Percentiles rank a stretch among this genome's conserved stretches.
These are phyloP conservation scores for Mucor saturninus DNA, from an alignment of 371 early-diverging fungal genomes.

Conservation along the genomic window DNA sequence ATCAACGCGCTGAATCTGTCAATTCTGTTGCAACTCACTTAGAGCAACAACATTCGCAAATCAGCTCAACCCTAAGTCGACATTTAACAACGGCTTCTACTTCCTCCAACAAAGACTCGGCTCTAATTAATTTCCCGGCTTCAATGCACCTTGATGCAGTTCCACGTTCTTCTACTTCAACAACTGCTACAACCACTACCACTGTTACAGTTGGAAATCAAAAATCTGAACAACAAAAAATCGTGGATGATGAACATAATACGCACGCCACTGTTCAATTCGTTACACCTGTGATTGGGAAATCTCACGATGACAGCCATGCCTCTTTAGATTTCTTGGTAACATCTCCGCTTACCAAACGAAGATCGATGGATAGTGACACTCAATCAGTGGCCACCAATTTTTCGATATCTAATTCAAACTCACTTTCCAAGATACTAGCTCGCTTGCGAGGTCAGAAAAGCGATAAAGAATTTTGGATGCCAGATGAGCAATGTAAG, in stretches of 20 bases:
- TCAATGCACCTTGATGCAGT: slow-evolving; percentile 6
- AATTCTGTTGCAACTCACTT: background rate
- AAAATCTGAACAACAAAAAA: slow-evolving; percentile 4
- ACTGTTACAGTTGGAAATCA: slow-evolving; percentile 32
- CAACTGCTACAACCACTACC: slow-evolving; percentile 33
- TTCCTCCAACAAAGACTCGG: slow-evolving; percentile 6
- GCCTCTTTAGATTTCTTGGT: slow-evolving; percentile 33
- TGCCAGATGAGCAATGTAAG: slow-evolving; percentile 83
- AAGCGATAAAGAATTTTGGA: slow-evolving; percentile 79
- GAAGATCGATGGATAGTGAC: slow-evolving; percentile 58
- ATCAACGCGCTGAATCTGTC: background rate
- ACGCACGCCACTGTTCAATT: slow-evolving; percentile 22
- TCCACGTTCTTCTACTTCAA: slow-evolving; percentile 17
- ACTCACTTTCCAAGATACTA: slow-evolving; percentile 62
- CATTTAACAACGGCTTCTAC: slow-evolving; percentile 13
- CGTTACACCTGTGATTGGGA: slow-evolving; percentile 2
- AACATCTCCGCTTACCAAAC: slow-evolving; percentile 36
- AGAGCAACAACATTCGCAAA: background rate
- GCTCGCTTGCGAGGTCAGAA: slow-evolving; percentile 67
- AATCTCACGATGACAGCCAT: slow-evolving; percentile 23
- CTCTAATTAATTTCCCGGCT: slow-evolving; percentile 3
- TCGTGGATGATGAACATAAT: background rate
- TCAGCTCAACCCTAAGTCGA: slow-evolving; percentile 16
- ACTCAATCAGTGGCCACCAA: slow-evolving; percentile 60
- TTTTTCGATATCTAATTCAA: slow-evolving; percentile 59